Evolutionary conservation across 805 yeast genomes (phyloP).

Genomic region (Alloascoidea hylecoeti): DNA sequence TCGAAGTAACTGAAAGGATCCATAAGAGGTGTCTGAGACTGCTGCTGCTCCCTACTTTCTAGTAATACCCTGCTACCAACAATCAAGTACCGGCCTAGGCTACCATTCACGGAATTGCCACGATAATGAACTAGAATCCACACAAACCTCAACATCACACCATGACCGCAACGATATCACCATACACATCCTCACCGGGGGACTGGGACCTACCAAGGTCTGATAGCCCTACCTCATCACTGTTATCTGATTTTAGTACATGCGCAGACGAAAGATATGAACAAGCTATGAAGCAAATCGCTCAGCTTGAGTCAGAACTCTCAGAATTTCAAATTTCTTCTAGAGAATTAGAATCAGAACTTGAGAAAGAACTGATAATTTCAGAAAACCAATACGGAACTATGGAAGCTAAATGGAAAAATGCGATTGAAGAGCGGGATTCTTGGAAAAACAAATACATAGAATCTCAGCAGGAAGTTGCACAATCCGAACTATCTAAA

Average conservation of each 20-base stretch:
- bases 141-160: too few relatives aligned
- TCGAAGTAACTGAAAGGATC: too few relatives aligned
- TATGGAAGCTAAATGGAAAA: constrained; percentile 10
- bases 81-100: too few relatives aligned
- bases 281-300: constrained; percentile 21
- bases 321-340: constrained; percentile 28
- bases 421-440: constrained; percentile 10
- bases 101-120: too few relatives aligned
- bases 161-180: too few relatives aligned
- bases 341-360: constrained; percentile 27
- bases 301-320: constrained; percentile 25
- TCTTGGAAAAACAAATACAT: constrained; percentile 13
- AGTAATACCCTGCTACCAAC: too few relatives aligned
- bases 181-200: too few relatives aligned
- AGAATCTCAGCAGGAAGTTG: constrained; percentile 15
- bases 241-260: not conserved
- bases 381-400: constrained; percentile 15
- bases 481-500: constrained; percentile 10
- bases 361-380: constrained; percentile 26
- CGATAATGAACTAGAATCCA: too few relatives aligned
- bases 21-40: too few relatives aligned
- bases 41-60: too few relatives aligned
- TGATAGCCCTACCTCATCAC: not conserved
- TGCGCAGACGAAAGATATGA: constrained; percentile 12
- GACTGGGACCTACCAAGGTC: constrained; percentile 1